Evolutionary conservation across 768 basidiomycete genomes (phyloP).

Genomic region (Agaricus blazei): DNA sequence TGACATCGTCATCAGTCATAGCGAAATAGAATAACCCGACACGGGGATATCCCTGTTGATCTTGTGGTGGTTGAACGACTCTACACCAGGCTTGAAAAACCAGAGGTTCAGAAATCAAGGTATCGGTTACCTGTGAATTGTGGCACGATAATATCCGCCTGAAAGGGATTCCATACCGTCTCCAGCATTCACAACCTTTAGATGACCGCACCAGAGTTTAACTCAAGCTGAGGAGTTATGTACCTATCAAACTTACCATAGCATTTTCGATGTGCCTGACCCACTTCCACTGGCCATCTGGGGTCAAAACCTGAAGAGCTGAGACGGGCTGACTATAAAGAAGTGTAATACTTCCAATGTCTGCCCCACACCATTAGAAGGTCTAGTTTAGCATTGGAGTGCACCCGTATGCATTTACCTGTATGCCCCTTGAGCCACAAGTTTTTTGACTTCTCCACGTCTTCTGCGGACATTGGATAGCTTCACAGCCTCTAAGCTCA

Average conservation of each 20-base stretch:
- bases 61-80: constrained; percentile 54
- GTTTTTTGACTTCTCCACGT: constrained; percentile 45
- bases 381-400: neutral
- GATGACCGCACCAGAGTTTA: neutral
- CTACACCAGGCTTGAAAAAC: constrained; percentile 19
- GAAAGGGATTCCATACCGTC: constrained; percentile 58
- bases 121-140: constrained; percentile 40
- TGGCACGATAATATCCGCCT: constrained; percentile 55
- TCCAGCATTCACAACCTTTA: constrained; percentile 54
- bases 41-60: constrained; percentile 45
- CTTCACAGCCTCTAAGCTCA: constrained; percentile 18
- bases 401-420: constrained; percentile 23
- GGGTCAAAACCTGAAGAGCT: constrained; percentile 50
- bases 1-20: constrained; percentile 45
- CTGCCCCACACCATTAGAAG: constrained; percentile 16
- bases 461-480: constrained; percentile 44
- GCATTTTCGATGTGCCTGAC: constrained; percentile 56
- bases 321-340: constrained; percentile 59
- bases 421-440: constrained; percentile 62
- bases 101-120: neutral
- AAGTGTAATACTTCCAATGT: constrained; percentile 52
- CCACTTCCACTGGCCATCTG: constrained; percentile 52
- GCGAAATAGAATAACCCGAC: constrained; percentile 59
- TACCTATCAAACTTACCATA: constrained; percentile 28
- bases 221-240: too few relatives aligned